These are phyloP conservation scores for Lepidium aucheri DNA, from an alignment of 345 rosid species.

Conservation along the genomic window DNA sequence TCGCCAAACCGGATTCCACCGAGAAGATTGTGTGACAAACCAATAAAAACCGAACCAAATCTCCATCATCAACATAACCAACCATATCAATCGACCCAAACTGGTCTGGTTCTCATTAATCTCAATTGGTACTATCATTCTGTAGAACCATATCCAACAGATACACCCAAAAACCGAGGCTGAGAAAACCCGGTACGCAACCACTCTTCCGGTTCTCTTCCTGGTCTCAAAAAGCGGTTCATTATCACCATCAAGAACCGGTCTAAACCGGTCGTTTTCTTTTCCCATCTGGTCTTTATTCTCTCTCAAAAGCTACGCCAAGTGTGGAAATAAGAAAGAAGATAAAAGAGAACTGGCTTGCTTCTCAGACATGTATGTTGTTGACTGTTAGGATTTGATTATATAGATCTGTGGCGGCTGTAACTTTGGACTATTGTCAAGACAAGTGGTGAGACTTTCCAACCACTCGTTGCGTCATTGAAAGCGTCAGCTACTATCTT, in stretches of 20 bases:
- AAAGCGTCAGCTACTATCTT: neutral
- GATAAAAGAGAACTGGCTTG: neutral
- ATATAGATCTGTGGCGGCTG: neutral
- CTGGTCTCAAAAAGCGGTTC: slow-evolving; percentile 22
- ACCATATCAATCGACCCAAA: slow-evolving; percentile 30
- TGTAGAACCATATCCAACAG: slow-evolving; percentile 31
- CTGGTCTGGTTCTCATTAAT: neutral
- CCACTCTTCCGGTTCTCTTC: slow-evolving; percentile 17
- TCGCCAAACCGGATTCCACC: slow-evolving; percentile 34
- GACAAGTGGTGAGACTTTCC: neutral
- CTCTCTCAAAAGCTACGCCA: neutral
- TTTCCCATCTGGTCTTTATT: neutral
- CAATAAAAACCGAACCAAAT: slow-evolving; percentile 43
- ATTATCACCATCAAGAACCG: neutral
- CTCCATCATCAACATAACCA: slow-evolving; percentile 39
- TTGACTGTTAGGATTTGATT: neutral
- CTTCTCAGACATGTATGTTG: neutral
- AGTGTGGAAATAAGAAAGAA: neutral
- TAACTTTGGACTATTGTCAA: slow-evolving; percentile 2
- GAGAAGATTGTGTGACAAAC: slow-evolving; percentile 39
- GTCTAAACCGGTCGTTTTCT: slow-evolving; percentile 1
- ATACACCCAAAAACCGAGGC: slow-evolving; percentile 30
- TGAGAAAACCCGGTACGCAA: slow-evolving; percentile 25
- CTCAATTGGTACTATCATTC: slow-evolving; percentile 10
- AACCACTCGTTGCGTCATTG: slow-evolving; percentile 1